phyloP scores from a whole-genome alignment of 768 basidiomycete species.

The Leccinum sublutescens region DNA sequence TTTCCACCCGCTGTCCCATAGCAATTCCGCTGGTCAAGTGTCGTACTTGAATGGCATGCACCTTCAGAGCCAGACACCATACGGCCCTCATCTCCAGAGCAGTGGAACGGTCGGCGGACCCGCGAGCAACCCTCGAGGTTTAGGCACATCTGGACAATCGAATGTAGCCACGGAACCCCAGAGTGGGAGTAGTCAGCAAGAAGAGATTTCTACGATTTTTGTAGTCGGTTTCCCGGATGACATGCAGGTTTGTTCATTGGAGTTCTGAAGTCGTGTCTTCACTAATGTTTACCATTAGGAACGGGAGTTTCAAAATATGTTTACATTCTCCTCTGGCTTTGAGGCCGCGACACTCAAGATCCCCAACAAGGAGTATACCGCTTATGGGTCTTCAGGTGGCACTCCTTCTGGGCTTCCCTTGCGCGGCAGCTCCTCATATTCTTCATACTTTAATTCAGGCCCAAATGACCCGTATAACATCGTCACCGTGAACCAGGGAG shows the following conservation, averaged over 20 bases:
- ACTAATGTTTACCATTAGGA: slow-evolving; percentile 53
- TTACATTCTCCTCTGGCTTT: slow-evolving; percentile 93
- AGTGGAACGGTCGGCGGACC: slow-evolving; percentile 32
- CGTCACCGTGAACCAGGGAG: slow-evolving; percentile 79
- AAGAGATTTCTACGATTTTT: slow-evolving; percentile 96
- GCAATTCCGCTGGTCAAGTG: slow-evolving; percentile 31
- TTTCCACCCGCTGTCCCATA: slow-evolving; percentile 34
- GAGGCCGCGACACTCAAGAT: slow-evolving; percentile 98
- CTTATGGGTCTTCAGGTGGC: slow-evolving; percentile 54
- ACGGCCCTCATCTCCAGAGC: slow-evolving; percentile 63
- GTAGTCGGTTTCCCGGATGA: slow-evolving; percentile 99
- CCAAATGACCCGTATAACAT: slow-evolving; percentile 82
- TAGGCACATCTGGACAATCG: slow-evolving; percentile 31
- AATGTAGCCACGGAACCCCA: slow-evolving; percentile 25
- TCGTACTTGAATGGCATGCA: slow-evolving; percentile 43
- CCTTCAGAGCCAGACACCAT: slow-evolving; percentile 73
- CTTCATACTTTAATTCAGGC: slow-evolving; percentile 43
- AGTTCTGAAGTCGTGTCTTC: slow-evolving; percentile 10
- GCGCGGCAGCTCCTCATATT: slow-evolving; percentile 34
- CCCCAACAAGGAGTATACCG: slow-evolving; percentile 86
- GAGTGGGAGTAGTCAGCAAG: slow-evolving; percentile 41
- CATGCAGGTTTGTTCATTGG: slow-evolving; percentile 73
- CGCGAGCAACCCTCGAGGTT: slow-evolving; percentile 23
- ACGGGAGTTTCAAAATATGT: slow-evolving; percentile 99
- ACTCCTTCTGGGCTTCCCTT: slow-evolving; percentile 36